Base-by-base conservation (phyloP, 179 eudicot species). In the Silene vulgaris region DNA sequence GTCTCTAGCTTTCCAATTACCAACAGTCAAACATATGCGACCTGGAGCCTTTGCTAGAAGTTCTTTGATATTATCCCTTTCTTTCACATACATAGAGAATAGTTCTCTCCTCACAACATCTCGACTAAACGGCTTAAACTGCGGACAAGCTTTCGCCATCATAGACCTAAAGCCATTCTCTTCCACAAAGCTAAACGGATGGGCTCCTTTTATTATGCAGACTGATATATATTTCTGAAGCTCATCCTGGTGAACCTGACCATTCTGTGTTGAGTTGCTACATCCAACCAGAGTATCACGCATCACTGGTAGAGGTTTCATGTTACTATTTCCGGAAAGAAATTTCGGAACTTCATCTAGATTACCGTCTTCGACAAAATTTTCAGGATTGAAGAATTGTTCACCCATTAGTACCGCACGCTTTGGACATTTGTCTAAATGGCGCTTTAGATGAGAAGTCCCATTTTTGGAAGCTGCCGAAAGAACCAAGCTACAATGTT, bases 381-480 rank as follows among this genome's bases (percentile, higher is more conserved):
- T 71, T 28, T 61, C 75, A 20, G 79, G 32, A 66, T 74, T 66
- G 50, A 79, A 56, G 60, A 37, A 74, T 5, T 57, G 74, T n/a
- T 79, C 76, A 76, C 82, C 84, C 61, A 73, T 67, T 4, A 76
- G 13, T 5, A 64, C 62, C 59, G 72, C 75, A 52, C 88, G 84
- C 20, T 73, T 83, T 12, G 79, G 57, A 76, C 88, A 85, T 79
- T 81, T 85, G 14, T 85, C 81, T 72, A 85, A 79, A 77, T 85
- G 88, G 28, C 88, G 86, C 84, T 85, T 85, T 37, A 85, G 50
- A 72, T 85, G 88, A 74, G 88, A 85, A 8, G 88, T 85, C 65
- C 88, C 88, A 69, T 85, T 85, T 52, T 79, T 85, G 65, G 88
- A 80, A 19, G 88, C 82, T 62, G 84, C 86, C 4, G 88, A 85